phyloP scores from a whole-genome alignment of 108 stramenopile species.

The Pseudonitzschia multistriata region DNA sequence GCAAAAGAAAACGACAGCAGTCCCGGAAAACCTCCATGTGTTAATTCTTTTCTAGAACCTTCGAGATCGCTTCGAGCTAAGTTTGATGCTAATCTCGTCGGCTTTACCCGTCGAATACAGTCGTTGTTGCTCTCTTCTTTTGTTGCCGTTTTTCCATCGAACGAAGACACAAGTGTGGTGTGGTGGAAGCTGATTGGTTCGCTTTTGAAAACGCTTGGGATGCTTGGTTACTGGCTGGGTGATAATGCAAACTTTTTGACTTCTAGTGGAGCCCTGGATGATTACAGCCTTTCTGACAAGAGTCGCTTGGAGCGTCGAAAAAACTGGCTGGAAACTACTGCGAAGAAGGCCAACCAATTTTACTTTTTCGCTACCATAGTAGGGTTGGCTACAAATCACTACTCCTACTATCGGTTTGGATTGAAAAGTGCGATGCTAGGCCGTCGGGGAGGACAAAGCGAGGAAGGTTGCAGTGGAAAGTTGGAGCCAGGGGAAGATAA shows the following conservation, averaged over 20 bases:
- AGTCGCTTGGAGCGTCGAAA: slow-evolving; percentile 27
- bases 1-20: background rate
- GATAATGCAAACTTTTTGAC: slow-evolving; percentile 76
- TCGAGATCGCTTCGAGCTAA: background rate
- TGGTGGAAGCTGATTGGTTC: slow-evolving; percentile 55
- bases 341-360: slow-evolving; percentile 52
- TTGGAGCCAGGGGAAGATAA: slow-evolving; percentile 20
- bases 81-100: background rate
- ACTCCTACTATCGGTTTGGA: slow-evolving; percentile 28
- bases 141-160: background rate
- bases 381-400: slow-evolving; percentile 53
- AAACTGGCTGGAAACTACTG: slow-evolving; percentile 18
- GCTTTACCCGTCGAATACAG: background rate
- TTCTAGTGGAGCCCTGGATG: slow-evolving; percentile 58
- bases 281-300: slow-evolving; percentile 22
- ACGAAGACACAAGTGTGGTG: slow-evolving; percentile 21
- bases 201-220: slow-evolving; percentile 60
- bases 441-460: background rate
- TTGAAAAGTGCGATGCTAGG: background rate
- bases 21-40: background rate
- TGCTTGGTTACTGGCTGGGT: slow-evolving; percentile 74
- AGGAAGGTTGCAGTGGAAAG: slow-evolving; percentile 10
- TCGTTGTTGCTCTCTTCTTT: slow-evolving; percentile 9
- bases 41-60: background rate
- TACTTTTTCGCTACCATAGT: slow-evolving; percentile 69